Conservation (phyloP, 257 asterid genomes). For the Solanum peruvianum region DNA sequence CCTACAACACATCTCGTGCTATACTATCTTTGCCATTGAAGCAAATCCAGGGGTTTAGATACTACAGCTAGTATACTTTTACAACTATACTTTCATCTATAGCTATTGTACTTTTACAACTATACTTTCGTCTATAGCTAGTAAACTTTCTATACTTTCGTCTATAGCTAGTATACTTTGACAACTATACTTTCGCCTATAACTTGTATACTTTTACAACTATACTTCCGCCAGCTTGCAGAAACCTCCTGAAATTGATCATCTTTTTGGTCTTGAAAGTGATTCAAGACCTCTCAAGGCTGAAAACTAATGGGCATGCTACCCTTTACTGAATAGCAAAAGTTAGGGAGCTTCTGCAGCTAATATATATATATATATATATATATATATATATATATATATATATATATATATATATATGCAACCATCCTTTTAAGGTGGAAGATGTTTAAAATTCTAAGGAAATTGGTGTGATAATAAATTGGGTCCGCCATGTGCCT, state of each 20-base stretch:
- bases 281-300: background rate
- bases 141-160: background rate
- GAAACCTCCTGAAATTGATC: background rate
- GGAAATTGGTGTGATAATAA: background rate
- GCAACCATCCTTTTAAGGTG: background rate
- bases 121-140: background rate
- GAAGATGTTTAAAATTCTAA: background rate
- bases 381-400: too few species aligned
- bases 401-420: background rate
- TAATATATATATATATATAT: background rate
- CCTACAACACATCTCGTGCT: background rate
- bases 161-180: background rate
- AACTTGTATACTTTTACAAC: background rate
- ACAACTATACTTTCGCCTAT: background rate
- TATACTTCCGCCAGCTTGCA: background rate
- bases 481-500: background rate
- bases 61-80: background rate
- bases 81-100: background rate
- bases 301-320: background rate
- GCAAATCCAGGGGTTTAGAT: background rate
- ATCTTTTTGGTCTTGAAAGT: background rate
- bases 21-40: background rate
- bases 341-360: background rate
- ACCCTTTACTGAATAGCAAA: background rate
- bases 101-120: background rate